These are phyloP conservation scores for Ramularia collo-cygni DNA, from an alignment of 2,329 filamentous ascomycete genomes.

Conservation along the genomic window DNA sequence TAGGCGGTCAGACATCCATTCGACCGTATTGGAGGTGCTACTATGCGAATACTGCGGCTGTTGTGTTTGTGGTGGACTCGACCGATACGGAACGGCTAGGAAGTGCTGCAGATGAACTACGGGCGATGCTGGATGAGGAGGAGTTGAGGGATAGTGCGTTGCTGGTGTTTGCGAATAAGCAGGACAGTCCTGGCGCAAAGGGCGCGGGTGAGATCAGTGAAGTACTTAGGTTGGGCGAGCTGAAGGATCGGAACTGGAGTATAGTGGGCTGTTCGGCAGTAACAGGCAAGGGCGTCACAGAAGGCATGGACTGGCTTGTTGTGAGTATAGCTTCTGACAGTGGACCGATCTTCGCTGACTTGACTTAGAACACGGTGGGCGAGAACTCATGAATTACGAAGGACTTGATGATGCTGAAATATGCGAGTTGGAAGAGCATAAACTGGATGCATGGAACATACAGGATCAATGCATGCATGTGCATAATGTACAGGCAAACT, in stretches of 20 bases:
- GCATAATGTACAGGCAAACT: too few species aligned
- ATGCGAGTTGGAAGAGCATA: too few species aligned
- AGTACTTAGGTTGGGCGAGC: slow-evolving; percentile 78
- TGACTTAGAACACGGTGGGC: slow-evolving; percentile 10
- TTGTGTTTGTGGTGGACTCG: slow-evolving; percentile 97
- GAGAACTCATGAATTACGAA: slow-evolving; percentile 14
- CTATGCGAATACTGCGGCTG: slow-evolving; percentile 96
- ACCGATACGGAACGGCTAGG: slow-evolving; percentile 94
- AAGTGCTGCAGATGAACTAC: slow-evolving; percentile 86
- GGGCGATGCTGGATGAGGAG: slow-evolving; percentile 94
- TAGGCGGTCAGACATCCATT: slow-evolving; percentile 97
- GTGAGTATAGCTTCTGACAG: slow-evolving; percentile 54
- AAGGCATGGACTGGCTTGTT: slow-evolving; percentile 99
- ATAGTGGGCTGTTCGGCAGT: slow-evolving; percentile 97
- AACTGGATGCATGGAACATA: too few species aligned
- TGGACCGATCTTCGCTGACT: not conserved
- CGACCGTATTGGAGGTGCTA: slow-evolving; percentile 99
- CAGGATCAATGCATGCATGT: too few species aligned
- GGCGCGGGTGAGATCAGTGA: slow-evolving; percentile 96
- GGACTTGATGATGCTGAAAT: not conserved
- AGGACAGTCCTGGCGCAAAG: slow-evolving; percentile 94
- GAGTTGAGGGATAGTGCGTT: slow-evolving; percentile 88
- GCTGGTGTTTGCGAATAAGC: slow-evolving; percentile 97
- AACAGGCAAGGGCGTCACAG: slow-evolving; percentile 86
- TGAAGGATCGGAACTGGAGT: slow-evolving; percentile 97